Base-by-base conservation (phyloP, 1,139 yeast genomes). In the Geotrichum restrictum region DNA sequence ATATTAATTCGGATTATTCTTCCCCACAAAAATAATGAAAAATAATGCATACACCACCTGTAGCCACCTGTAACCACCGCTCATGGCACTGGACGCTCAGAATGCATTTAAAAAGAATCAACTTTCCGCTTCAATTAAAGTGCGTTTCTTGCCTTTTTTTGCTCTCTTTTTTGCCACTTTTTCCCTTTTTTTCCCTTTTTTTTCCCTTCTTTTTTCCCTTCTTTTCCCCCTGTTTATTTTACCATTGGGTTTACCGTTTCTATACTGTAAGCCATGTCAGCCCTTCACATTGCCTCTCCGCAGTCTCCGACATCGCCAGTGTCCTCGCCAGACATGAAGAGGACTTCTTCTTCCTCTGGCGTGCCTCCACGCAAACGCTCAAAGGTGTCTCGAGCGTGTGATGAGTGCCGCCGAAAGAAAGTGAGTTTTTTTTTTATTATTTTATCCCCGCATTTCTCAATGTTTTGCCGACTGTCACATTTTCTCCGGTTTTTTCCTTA, bases 331-430 rank as follows among this genome's bases (percentile, higher is more conserved):
- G 42, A 39, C 42, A 39, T 10, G 42, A 39, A 39, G 16, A 5
- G 42, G 14, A 22, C 41, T 13, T n/a, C n/a, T n/a, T 21, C 42
- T 16, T 21, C 52, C 11, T 11, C 40, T 14, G 53, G 56, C 39
- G 58, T 62, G 16, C 62, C 66, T 3, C 69, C 70, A 13, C 64
- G 73, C 27, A 72, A 71, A 56, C 67, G 76, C 32, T 67, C 74
- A 38, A 72, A 73, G 54, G 74, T 72, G 3, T 72, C 76, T 5
- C 61, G 76, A 29, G 76, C 76, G 16, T 72, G 76, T 59, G 76
- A 72, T 59, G 75, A 72, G 21, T 53, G 56, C 36, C 45, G 56
- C 11, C 51, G 56, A 24, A 53, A 53, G 42, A 53, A 53, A 29
- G 49, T 45, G 13, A 16, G 47, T 24, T 8, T 1, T 11, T 14